A percentile compares a stretch with the other conserved stretches of the same genome.
Evolutionary conservation across 1,139 yeast species (phyloP).

Genomic region (Kodamaea anthophila): DNA sequence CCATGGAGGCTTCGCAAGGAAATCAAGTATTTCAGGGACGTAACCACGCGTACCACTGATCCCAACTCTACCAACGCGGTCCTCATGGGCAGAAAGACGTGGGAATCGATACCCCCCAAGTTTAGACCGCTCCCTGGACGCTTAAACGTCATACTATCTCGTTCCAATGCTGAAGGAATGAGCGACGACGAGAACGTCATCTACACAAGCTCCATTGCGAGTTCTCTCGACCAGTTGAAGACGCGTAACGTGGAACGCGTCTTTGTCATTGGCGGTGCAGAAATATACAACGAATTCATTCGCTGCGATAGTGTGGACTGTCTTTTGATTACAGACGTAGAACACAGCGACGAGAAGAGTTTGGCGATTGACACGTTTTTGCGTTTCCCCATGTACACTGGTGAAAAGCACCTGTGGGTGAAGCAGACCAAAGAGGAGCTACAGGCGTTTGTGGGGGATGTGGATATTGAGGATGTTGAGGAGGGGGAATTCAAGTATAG

Average conservation of each 20-base stretch:
- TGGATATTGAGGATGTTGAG: constrained; percentile 28
- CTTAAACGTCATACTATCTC: constrained; percentile 67
- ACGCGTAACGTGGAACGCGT: constrained; percentile 43
- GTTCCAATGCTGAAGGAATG: constrained; percentile 32
- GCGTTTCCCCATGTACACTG: constrained; percentile 22
- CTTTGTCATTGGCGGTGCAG: constrained; percentile 91
- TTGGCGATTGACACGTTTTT: constrained; percentile 62
- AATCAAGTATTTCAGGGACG: constrained; percentile 75
- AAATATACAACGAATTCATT: constrained; percentile 60
- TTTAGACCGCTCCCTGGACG: constrained; percentile 82
- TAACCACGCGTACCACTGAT: constrained; percentile 47
- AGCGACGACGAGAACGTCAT: constrained; percentile 9
- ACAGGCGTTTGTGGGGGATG: constrained; percentile 34
- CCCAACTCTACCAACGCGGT: constrained; percentile 58
- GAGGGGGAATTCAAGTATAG: constrained; percentile 47
- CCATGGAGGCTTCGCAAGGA: constrained; percentile 89
- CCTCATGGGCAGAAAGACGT: constrained; percentile 92
- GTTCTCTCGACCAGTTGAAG: constrained; percentile 29
- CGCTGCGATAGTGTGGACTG: constrained; percentile 42
- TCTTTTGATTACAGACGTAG: constrained; percentile 71
- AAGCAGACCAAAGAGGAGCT: constrained; percentile 32
- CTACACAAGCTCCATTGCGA: constrained; percentile 42
- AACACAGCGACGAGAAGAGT: constrained; percentile 16
- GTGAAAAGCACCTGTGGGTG: constrained; percentile 26
- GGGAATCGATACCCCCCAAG: constrained; percentile 85